These are phyloP conservation scores for Cladorrhinum sp. DNA, from an alignment of 2,329 filamentous ascomycete species.

Conservation along the genomic window DNA sequence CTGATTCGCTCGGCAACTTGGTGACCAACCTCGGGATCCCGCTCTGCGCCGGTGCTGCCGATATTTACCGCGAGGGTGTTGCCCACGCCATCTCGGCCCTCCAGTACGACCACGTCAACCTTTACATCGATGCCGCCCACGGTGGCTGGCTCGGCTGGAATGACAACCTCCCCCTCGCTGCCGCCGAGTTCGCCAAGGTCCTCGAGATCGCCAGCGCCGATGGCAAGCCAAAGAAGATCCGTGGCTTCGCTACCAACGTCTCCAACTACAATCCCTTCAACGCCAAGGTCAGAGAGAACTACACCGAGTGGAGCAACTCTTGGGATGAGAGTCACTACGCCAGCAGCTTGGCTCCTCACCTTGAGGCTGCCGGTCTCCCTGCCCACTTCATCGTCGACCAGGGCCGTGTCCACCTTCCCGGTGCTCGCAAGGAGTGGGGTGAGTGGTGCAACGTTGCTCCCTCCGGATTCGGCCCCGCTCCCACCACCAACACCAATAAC, in stretches of 20 bases:
- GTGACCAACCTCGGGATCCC: conserved; percentile 39
- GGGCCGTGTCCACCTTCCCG: conserved; percentile 39
- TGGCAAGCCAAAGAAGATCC: conserved; percentile 31
- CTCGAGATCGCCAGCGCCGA: conserved; percentile 32
- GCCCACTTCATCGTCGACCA: conserved; percentile 46
- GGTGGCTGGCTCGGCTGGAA: conserved; percentile 45
- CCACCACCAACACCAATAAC: conserved; percentile 37
- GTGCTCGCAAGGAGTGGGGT: conserved; percentile 38
- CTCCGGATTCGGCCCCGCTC: conserved; percentile 39
- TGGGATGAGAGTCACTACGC: conserved; percentile 43
- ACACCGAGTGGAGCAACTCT: conserved; percentile 39
- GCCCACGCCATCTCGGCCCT: conserved; percentile 40
- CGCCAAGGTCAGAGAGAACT: conserved; percentile 38
- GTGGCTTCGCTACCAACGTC: conserved; percentile 45
- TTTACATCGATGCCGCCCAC: conserved; percentile 43
- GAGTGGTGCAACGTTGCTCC: conserved; percentile 45
- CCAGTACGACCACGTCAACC: conserved; percentile 37
- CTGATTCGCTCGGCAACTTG: conserved; percentile 43
- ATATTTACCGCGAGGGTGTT: conserved; percentile 41
- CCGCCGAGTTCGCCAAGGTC: conserved; percentile 40
- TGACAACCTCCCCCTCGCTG: conserved; percentile 39
- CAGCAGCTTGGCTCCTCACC: conserved; percentile 36
- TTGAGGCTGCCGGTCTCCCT: conserved; percentile 39
- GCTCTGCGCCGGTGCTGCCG: conserved; percentile 38
- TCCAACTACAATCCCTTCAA: conserved; percentile 45